Base-by-base conservation (phyloP, 176 grass and related monocot genomes). In the Elymus sibiricus region DNA sequence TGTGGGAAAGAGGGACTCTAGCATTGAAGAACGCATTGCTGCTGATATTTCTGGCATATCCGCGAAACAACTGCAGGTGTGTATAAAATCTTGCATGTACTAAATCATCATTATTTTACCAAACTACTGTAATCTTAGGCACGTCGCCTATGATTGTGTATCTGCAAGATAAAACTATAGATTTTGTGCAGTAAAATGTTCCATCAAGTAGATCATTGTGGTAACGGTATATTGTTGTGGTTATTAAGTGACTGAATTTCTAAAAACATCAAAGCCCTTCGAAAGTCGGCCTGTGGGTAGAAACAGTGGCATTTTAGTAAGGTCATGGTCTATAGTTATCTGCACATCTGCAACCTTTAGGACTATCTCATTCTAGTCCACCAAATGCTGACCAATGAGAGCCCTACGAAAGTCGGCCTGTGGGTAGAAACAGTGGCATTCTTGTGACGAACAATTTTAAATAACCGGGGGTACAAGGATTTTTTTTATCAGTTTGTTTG, bases 11-110 rank as follows among this genome's bases (percentile, higher is more conserved):
- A 86, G 74, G 68, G 21, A 83, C 26, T 86, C 64, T 27, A 86
- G 74, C 51, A 22, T 63, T 46, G 70, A 86, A 88, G 96, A 98
- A 80, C 58, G 13, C 44, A 51, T 94, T 86, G 86, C 91, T 89
- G 93, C 96, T 84, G 92, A 92, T 87, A 91, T 95, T 81, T 98
- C 91, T 89, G 96, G 96, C 55, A 94, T 98, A 88, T 92, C 91
- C 60, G 61, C 63, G 67, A 98, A 89, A 70, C 96, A 98, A 90
- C 86, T 98, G 26, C 65, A 98, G 96, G 96, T 98, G 61, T 76
- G 77, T 78, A 86, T 86, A 39, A 65, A 31, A 38, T 72, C 60
- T 78, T 86, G 28, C 64, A 78, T 51, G 26, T 69, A 51, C 38
- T 37, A 31, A 22, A 51, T 90, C 26, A 79, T 86, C 29, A 22